A percentile compares a stretch with the other conserved stretches of the same genome.
Evolutionary conservation across 306 rosid genomes (phyloP).

Genomic region (Cucurbita maxima): DNA sequence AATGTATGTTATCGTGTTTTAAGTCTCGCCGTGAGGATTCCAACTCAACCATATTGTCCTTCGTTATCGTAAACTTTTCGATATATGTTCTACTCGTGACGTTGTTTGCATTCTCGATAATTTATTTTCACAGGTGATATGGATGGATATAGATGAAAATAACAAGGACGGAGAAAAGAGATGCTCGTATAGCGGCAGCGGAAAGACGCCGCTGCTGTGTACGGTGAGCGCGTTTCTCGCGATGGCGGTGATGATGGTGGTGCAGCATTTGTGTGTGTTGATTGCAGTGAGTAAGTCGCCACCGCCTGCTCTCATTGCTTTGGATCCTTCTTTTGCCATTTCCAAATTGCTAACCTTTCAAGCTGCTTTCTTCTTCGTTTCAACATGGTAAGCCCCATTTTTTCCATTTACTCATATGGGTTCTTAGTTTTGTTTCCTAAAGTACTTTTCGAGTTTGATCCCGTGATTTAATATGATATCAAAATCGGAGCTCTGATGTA

Average conservation of each 20-base stretch:
- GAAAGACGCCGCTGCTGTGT: conserved; percentile 61
- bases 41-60: too few relatives aligned
- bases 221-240: conserved; percentile 65
- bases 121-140: conserved; percentile 32
- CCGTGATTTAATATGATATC: too few relatives aligned
- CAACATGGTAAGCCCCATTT: conserved; percentile 44
- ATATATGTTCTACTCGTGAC: background rate
- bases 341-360: conserved; percentile 45
- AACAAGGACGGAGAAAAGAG: conserved; percentile 24
- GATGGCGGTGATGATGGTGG: conserved; percentile 45
- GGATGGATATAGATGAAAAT: conserved; percentile 25
- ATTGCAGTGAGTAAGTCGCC: conserved; percentile 61
- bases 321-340: conserved; percentile 50
- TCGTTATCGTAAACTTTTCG: too few relatives aligned
- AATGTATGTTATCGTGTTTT: too few relatives aligned
- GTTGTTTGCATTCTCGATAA: background rate
- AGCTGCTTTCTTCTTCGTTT: conserved; percentile 60
- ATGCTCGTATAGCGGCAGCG: conserved; percentile 66
- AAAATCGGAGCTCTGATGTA: too few relatives aligned
- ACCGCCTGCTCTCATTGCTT: conserved; percentile 30
- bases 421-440: too few relatives aligned
- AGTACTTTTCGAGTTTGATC: too few relatives aligned
- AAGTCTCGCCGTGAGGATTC: too few relatives aligned
- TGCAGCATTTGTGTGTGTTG: conserved; percentile 54
- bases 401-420: too few relatives aligned